Evolutionary conservation across 352 stramenopile species (phyloP), one percentile per base, ranked within the genome.

Genomic region (Phytophthora ramorum): DNA sequence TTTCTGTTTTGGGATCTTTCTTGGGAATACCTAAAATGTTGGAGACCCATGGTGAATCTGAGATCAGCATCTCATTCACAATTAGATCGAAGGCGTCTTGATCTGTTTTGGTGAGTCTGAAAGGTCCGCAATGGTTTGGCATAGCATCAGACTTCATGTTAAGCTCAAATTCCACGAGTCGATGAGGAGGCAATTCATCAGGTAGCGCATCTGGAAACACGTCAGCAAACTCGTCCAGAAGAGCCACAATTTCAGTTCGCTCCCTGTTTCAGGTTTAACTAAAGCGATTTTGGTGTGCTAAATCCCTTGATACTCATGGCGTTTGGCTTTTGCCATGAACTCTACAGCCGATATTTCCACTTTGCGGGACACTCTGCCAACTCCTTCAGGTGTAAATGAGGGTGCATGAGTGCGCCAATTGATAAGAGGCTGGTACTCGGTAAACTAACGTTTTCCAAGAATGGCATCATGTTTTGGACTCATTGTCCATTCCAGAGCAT

Each of bases 1-100:
- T 48, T 58, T 43, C 49, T 7, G 43, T 38, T 19, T 17, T 44
- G 9, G 60, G 60, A 32, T 70, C 59, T 16, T 67, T 70, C 37
- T 75, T 63, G 0, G 66, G 59, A 17, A 75, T 60, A 7, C 55
- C 34, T 61, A 70, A 64, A 12, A 75, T 70, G 44, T 66, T 75
- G 48, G 56, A 71, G 1, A 75, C 52, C 51, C 55, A 71, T 6
- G 62, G 56, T 7, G 61, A 71, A 43, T 75, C 38, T 48, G 68
- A 68, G 20, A 50, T 63, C 19, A 68, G 26, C 32, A 44, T 55
- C 12, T 66, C 50, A 24, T 52, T 48, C 6, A 63, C 58, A 28
- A 72, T 62, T 12, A 51, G 45, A 2, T 62, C 34, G 5, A 68
- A 35, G 4, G 34, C 51, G n/a, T 61, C 44, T 30, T 68, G 50